Evolutionary conservation across 2,329 filamentous ascomycete genomes (phyloP).

Genomic region (Colletotrichum viniferum): DNA sequence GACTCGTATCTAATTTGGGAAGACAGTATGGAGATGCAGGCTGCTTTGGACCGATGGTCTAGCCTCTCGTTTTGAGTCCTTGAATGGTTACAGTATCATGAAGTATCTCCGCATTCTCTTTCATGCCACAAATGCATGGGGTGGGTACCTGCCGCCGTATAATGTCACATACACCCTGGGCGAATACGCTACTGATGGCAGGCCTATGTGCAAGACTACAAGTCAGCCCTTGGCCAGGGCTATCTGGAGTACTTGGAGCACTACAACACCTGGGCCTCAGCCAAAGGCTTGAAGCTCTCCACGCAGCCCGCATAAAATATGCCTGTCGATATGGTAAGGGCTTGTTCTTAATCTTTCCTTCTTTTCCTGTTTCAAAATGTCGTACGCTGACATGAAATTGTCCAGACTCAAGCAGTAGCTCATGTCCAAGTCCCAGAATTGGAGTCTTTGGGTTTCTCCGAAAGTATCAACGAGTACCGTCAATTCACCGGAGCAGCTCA

Average conservation of each 20-base stretch:
- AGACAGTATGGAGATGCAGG: background rate
- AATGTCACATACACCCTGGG: background rate
- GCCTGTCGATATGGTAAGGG: background rate
- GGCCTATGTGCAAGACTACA: background rate
- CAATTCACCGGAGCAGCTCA: background rate
- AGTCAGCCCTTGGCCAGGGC: background rate
- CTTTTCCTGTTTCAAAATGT: background rate
- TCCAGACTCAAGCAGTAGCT: background rate
- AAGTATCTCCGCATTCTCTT: background rate
- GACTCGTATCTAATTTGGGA: background rate
- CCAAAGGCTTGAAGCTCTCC: background rate
- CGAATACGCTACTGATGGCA: background rate
- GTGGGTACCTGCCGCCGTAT: background rate
- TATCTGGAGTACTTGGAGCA: background rate
- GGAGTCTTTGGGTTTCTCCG: background rate
- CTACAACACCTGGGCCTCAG: background rate
- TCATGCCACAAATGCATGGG: background rate
- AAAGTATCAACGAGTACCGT: background rate
- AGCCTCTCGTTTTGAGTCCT: background rate
- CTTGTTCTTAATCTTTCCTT: rapidly evolving
- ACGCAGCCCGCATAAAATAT: background rate
- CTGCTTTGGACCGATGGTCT: background rate
- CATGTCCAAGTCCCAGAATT: background rate
- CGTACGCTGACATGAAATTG: rapidly evolving
- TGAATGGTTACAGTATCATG: background rate